A percentile compares a stretch with the other conserved stretches of the same genome.
Evolutionary conservation across 2,329 filamentous ascomycete species (phyloP).

Genomic region (Mycosphaerelloides madeirae): DNA sequence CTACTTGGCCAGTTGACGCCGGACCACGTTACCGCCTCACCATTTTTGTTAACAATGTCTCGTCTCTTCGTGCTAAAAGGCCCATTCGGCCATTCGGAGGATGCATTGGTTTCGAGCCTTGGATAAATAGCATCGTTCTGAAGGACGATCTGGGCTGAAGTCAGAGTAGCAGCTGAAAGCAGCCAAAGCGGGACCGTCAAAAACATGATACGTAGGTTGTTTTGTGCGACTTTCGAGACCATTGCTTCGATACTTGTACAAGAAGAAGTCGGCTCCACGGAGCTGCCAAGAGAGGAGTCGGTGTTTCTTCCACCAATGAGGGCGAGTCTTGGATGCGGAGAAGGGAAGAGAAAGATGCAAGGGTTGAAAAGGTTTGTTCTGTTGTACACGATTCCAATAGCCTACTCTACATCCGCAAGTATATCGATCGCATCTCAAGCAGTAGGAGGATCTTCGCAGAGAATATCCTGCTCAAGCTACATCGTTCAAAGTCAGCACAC

Average conservation of each 20-base stretch:
- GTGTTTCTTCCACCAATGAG: not conserved
- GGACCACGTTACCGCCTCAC: slow-evolving; percentile 27
- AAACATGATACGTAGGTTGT: not conserved
- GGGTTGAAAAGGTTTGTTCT: too few species aligned
- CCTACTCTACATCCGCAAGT: too few species aligned
- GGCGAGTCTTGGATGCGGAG: too few species aligned
- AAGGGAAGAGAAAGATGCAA: too few species aligned
- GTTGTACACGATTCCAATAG: too few species aligned
- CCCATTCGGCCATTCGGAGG: slow-evolving; percentile 25
- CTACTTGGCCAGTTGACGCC: slow-evolving; percentile 34
- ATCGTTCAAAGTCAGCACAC: too few species aligned
- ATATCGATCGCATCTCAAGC: too few species aligned
- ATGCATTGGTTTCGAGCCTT: not conserved
- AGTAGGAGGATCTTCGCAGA: too few species aligned
- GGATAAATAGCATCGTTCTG: not conserved
- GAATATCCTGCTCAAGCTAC: too few species aligned
- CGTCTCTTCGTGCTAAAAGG: slow-evolving; percentile 33
- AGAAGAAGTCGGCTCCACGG: not conserved
- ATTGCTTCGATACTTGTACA: not conserved
- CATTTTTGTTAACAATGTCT: slow-evolving; percentile 18
- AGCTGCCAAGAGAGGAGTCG: not conserved
- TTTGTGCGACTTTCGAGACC: not conserved
- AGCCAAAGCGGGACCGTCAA: not conserved
- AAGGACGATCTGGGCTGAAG: not conserved
- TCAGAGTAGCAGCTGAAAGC: not conserved